A percentile compares a stretch with the other conserved stretches of the same genome.
Conservation (phyloP, 345 rosid species). For the Geranium brycei region DNA sequence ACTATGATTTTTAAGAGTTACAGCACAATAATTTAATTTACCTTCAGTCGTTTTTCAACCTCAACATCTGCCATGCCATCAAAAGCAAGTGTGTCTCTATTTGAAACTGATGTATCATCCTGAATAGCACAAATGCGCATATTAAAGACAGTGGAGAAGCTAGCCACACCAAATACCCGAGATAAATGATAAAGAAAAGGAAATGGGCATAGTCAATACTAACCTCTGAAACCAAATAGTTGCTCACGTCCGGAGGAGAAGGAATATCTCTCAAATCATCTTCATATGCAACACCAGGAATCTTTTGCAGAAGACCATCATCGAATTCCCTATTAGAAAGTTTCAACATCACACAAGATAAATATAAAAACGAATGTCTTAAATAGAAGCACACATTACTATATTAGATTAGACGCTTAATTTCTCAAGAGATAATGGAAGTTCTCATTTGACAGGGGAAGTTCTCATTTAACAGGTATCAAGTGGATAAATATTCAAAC, state of each 20-base stretch:
- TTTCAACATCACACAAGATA: conserved; percentile 7
- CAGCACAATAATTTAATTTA: conserved; percentile 13
- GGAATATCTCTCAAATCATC: conserved; percentile 59
- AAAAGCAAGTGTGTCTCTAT: conserved; percentile 52
- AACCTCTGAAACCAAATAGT: conserved; percentile 83
- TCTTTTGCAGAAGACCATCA: conserved; percentile 70
- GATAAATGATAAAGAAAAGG: neutral
- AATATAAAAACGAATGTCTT: too few relatives aligned
- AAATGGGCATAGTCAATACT: conserved; percentile 16
- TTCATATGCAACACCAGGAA: conserved; percentile 68
- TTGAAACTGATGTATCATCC: conserved; percentile 61
- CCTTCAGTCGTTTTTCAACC: conserved; percentile 82
- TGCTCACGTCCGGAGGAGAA: conserved; percentile 93
- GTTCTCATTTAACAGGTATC: neutral
- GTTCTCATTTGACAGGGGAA: neutral
- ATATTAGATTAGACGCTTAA: conserved; percentile 6
- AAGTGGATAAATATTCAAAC: neutral
- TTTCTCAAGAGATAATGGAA: neutral
- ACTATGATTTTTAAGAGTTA: neutral
- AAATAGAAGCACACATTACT: conserved; percentile 6
- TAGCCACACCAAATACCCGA: neutral
- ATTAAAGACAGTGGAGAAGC: neutral
- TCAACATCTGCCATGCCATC: conserved; percentile 87
- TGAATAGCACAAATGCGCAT: conserved; percentile 16
- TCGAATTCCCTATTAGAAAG: conserved; percentile 72